Conservation (phyloP, 1,284 basidiomycete genomes). For the Ganoderma meredithae region DNA sequence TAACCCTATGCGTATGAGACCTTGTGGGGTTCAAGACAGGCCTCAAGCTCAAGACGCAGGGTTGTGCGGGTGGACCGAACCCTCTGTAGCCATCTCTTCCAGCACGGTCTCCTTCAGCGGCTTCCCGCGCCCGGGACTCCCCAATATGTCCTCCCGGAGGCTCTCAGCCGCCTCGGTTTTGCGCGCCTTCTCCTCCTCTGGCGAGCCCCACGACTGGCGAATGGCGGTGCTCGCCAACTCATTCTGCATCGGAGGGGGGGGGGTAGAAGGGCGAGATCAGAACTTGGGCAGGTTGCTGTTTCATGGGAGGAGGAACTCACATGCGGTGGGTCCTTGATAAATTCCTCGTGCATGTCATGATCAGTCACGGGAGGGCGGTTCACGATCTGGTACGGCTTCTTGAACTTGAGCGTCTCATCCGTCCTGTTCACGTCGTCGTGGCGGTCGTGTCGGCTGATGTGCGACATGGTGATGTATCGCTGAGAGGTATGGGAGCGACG, state of each 20-base stretch:
- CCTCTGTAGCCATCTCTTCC: slow-evolving; percentile 28
- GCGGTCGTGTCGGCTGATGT: slow-evolving; percentile 28
- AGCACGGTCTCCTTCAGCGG: slow-evolving; percentile 26
- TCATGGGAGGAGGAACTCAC: slow-evolving; percentile 26
- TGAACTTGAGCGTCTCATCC: slow-evolving; percentile 37
- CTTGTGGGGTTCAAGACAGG: too few relatives aligned
- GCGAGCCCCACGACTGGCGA: slow-evolving; percentile 14
- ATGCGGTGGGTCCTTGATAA: slow-evolving; percentile 42
- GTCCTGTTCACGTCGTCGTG: slow-evolving; percentile 25
- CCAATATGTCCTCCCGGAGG: slow-evolving; percentile 33
- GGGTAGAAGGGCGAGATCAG: not conserved
- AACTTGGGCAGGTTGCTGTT: too few relatives aligned
- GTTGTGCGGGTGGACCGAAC: slow-evolving; percentile 31
- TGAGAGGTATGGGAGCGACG: not conserved
- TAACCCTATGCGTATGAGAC: too few relatives aligned
- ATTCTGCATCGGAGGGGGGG: slow-evolving; percentile 19
- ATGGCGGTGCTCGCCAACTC: slow-evolving; percentile 17
- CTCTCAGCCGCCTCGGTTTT: slow-evolving; percentile 28
- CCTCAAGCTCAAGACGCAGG: slow-evolving; percentile 20
- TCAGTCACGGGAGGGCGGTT: slow-evolving; percentile 40
- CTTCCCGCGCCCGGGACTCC: slow-evolving; percentile 29
- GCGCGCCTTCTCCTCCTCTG: slow-evolving; percentile 31
- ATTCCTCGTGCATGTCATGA: slow-evolving; percentile 45
- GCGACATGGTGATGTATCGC: slow-evolving; percentile 20
- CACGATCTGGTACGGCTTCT: slow-evolving; percentile 43